Evolutionary conservation across 2,329 filamentous ascomycete genomes (phyloP), one percentile per base, ranked within the genome.

Genomic region (Didymella arachidicola): DNA sequence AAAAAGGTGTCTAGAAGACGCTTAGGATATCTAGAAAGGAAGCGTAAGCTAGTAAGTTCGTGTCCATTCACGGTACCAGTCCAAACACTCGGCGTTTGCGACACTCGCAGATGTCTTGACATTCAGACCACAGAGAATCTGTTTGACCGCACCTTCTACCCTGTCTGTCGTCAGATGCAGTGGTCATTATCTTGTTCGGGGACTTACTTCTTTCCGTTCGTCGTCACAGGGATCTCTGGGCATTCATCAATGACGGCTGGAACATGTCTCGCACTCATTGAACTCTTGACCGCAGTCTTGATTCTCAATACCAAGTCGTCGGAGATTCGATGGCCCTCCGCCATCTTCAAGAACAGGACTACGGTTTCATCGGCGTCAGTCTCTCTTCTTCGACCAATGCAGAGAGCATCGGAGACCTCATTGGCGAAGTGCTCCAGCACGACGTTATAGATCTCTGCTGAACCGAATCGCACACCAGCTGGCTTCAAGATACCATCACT

Each of bases 401-500:
- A 98, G 2, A 98, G 82, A 0, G 92, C 91, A 69, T 99, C 94
- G 59, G 92, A 89, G 18, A 98, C 82, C 55, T 94, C 86, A 11
- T 83, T 79, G 0, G 88, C 85, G 69, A 97, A 97, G 77, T 93
- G 90, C 65, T 91, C 87, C 1, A 95, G 86, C 27, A 98, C 80
- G n/a, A 97, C 83, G 73, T 97, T 97, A 78, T 98, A 98, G 19
- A 99, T 97, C 80, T 99, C 95, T 0, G 94, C 93, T 30, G 89
- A 93, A 4, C 94, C 94, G 72, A 99, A 98, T 0, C 94, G 84
- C 18, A 99, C 92, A 2, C 95, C 95, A 0, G 89, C 87, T 0
- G 95, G 95, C 74, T 99, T 99, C 14, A 99, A 80, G 6, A 98
- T 91, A 4, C 95, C 95, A 69, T 99, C 94, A 50, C 90, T 95